A percentile compares a stretch with the other conserved stretches of the same genome.
These are phyloP conservation scores for Phytophthora podocarpi DNA, from an alignment of 352 stramenopile species.

Conservation along the genomic window DNA sequence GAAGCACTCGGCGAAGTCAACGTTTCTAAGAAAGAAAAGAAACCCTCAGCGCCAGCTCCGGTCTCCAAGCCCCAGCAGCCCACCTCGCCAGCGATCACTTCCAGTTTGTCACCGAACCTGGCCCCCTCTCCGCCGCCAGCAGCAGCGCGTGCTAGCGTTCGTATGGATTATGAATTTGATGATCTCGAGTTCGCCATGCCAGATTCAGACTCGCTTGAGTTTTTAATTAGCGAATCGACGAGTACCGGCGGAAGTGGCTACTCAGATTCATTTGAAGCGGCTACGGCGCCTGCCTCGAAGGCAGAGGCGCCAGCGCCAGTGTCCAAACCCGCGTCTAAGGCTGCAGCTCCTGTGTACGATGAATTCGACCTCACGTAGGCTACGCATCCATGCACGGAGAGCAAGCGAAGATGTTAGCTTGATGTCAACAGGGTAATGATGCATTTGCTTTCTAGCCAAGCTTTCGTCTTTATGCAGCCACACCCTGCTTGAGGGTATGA, in stretches of 20 bases:
- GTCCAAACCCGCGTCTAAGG: constrained; percentile 18
- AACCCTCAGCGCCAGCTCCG: neutral
- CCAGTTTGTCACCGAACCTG: constrained; percentile 16
- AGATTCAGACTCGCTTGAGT: constrained; percentile 42
- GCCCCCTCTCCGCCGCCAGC: constrained; percentile 19
- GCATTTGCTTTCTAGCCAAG: constrained; percentile 15
- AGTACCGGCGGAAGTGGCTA: constrained; percentile 3
- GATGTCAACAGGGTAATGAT: constrained; percentile 16
- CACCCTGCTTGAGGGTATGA: constrained; percentile 11
- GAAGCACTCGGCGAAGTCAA: constrained; percentile 37
- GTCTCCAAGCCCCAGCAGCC: constrained; percentile 2
- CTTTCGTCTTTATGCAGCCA: neutral
- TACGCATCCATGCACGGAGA: constrained; percentile 9
- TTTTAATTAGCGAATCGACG: constrained; percentile 31
- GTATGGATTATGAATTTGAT: constrained; percentile 69
- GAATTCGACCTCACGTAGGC: constrained; percentile 80
- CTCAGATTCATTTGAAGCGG: constrained; percentile 20
- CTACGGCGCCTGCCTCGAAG: constrained; percentile 24
- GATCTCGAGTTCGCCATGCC: constrained; percentile 69
- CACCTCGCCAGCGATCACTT: neutral
- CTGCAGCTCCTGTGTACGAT: constrained; percentile 46
- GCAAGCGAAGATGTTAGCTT: constrained; percentile 4
- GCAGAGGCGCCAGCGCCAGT: constrained; percentile 13
- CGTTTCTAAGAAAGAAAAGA: constrained; percentile 29
- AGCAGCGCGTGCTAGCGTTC: constrained; percentile 26